Evolutionary conservation across 345 rosid genomes (phyloP).

Genomic region (Streptanthus diversifolius): DNA sequence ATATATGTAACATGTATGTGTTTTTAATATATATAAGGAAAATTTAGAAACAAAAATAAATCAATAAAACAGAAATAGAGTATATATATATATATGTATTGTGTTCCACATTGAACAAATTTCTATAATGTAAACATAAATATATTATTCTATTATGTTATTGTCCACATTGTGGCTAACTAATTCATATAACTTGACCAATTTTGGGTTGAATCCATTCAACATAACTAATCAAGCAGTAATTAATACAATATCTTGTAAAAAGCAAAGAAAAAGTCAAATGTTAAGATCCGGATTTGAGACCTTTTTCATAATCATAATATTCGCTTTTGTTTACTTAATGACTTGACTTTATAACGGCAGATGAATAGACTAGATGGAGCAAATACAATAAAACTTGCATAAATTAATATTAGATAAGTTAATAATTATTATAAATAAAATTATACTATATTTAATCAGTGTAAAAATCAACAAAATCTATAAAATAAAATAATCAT

Average conservation of each 20-base stretch:
- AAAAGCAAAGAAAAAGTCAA: not conserved
- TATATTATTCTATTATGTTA: not conserved
- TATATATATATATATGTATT: no score
- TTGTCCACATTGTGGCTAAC: conserved; percentile 23
- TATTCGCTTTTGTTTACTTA: not conserved
- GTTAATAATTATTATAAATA: not conserved
- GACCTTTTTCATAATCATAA: not conserved
- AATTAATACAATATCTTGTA: conserved; percentile 4
- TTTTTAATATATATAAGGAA: not conserved
- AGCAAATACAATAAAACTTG: not conserved
- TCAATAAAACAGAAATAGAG: not conserved
- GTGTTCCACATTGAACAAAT: conserved; percentile 6
- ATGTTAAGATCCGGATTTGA: not conserved
- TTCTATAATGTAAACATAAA: conserved; percentile 22
- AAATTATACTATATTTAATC: not conserved
- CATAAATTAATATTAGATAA: not conserved
- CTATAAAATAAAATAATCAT: not conserved
- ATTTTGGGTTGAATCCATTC: not conserved
- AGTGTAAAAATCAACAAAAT: not conserved
- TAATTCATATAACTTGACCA: conserved; percentile 1
- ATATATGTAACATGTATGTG: not conserved
- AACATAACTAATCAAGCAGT: conserved; percentile 16
- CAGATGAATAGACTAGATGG: not conserved
- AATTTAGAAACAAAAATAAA: not conserved
- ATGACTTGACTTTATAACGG: not conserved